phyloP scores from a whole-genome alignment of 148 eudicot genomes.

The Rhododendron henanense region DNA sequence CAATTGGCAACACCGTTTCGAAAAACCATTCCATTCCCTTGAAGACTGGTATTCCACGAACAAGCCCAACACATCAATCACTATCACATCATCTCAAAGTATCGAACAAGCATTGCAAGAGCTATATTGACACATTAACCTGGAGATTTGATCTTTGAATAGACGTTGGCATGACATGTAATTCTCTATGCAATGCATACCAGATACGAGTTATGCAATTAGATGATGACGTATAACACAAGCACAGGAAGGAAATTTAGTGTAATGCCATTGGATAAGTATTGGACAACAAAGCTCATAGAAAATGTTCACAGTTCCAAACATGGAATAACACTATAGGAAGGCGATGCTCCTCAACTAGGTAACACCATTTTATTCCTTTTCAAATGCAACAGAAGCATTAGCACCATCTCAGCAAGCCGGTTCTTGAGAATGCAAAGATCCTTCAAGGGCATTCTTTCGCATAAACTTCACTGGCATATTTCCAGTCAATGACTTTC shows the following conservation, averaged over 20 bases:
- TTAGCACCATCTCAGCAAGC: background rate
- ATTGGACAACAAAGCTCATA: background rate
- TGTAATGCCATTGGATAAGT: background rate
- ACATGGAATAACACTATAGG: background rate
- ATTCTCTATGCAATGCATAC: background rate
- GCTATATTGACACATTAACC: background rate
- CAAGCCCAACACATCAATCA: background rate
- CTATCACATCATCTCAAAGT: background rate
- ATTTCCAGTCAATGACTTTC: conserved; percentile 87
- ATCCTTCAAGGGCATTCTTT: conserved; percentile 53
- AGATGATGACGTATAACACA: background rate
- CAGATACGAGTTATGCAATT: background rate
- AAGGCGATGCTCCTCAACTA: background rate
- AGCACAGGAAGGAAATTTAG: background rate
- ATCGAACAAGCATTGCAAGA: background rate
- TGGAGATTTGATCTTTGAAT: background rate
- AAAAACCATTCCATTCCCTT: background rate
- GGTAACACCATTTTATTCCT: conserved; percentile 5
- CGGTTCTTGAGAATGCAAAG: background rate
- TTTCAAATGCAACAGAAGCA: background rate
- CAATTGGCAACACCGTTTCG: background rate
- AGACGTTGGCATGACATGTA: background rate
- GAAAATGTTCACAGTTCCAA: background rate
- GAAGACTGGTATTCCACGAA: background rate
- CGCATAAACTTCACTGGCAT: conserved; percentile 61